Evolutionary conservation across 352 stramenopile genomes (phyloP).

Genomic region (Aphanomyces invadans): DNA sequence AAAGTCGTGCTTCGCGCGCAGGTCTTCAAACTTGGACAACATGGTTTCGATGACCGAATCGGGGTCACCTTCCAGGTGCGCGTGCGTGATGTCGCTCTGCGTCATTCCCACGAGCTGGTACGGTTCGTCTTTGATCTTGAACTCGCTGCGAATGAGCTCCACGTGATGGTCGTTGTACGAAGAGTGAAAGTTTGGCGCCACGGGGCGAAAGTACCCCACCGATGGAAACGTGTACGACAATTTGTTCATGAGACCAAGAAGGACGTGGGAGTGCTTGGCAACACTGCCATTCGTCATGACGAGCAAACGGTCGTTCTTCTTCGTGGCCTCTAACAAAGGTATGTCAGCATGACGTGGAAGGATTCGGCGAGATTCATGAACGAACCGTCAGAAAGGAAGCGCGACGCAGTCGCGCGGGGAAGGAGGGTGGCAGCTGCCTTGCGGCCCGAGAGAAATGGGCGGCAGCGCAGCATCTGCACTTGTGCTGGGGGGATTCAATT

Average conservation of each 20-base stretch:
- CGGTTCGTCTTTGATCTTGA: conserved; percentile 39
- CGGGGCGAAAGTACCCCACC: conserved; percentile 74
- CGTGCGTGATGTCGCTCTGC: conserved; percentile 42
- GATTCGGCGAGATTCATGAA: not conserved
- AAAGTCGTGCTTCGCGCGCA: conserved; percentile 59
- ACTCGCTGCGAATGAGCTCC: conserved; percentile 54
- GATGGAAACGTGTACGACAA: conserved; percentile 64
- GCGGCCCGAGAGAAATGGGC: not conserved
- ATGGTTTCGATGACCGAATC: conserved; percentile 69
- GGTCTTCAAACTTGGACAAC: conserved; percentile 47
- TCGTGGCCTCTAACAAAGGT: not conserved
- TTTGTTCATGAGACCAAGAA: conserved; percentile 56
- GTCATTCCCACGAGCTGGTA: conserved; percentile 53
- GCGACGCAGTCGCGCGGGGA: not conserved
- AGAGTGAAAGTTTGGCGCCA: conserved; percentile 35
- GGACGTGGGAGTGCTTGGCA: conserved; percentile 38
- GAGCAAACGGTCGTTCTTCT: conserved; percentile 19
- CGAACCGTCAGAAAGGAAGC: conserved; percentile 5
- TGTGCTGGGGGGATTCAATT: not conserved
- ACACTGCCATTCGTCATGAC: conserved; percentile 21
- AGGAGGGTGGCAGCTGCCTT: not conserved
- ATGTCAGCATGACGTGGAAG: not conserved
- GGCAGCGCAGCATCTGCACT: not conserved
- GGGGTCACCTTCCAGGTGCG: conserved; percentile 46
- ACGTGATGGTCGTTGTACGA: conserved; percentile 50